phyloP scores from a whole-genome alignment of 2,329 filamentous ascomycete genomes.

The Atkinsonella texensis region DNA sequence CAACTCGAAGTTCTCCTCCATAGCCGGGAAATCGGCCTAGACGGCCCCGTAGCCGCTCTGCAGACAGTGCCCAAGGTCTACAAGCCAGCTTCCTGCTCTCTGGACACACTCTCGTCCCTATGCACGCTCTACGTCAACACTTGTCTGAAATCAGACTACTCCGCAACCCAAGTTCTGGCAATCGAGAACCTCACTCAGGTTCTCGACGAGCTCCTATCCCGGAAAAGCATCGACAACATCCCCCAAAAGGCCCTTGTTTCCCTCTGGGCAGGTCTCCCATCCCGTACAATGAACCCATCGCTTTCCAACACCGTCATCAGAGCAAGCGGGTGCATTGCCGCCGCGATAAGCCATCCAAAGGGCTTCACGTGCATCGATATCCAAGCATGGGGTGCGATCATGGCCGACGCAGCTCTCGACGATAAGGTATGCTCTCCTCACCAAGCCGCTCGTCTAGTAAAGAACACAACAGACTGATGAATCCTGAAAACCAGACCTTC shows the following conservation, averaged over 20 bases:
- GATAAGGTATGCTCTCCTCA: constrained; percentile 28
- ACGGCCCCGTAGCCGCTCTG: constrained; percentile 26
- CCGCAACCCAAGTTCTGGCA: constrained; percentile 35
- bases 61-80: constrained; percentile 19
- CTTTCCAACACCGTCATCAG: constrained; percentile 38
- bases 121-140: constrained; percentile 31
- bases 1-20: constrained; percentile 18
- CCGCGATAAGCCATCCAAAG: constrained; percentile 17
- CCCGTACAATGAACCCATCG: constrained; percentile 31
- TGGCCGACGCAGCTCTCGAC: constrained; percentile 34
- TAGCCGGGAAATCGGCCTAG: constrained; percentile 17
- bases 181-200: constrained; percentile 34
- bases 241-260: constrained; percentile 21
- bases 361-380: constrained; percentile 11
- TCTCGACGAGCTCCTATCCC: constrained; percentile 28
- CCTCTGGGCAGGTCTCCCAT: constrained; percentile 29
- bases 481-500: constrained; percentile 35
- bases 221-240: constrained; percentile 15
- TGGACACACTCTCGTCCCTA: constrained; percentile 20
- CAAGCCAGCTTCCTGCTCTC: constrained; percentile 15
- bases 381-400: constrained; percentile 35
- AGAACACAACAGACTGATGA: neutral
- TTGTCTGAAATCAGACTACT: constrained; percentile 23
- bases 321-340: constrained; percentile 32
- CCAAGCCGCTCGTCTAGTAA: neutral